Conservation (phyloP, 2,329 filamentous ascomycete species). For the Fusarium avenaceum region DNA sequence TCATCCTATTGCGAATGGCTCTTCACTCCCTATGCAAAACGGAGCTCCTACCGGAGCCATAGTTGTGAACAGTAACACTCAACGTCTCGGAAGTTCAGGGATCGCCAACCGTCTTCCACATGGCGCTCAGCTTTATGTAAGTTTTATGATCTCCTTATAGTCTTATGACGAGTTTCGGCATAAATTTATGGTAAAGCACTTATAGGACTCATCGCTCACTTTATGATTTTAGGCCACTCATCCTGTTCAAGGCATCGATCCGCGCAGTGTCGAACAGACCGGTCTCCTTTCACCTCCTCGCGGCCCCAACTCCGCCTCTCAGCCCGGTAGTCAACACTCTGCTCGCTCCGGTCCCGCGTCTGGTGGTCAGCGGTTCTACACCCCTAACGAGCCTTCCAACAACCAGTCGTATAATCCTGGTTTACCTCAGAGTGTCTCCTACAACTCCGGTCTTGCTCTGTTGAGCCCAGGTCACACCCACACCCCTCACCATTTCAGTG, state of each 20-base stretch:
- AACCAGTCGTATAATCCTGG: constrained; percentile 15
- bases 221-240: constrained; percentile 7
- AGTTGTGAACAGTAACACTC: not conserved
- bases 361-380: constrained; percentile 29
- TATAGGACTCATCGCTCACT: constrained; percentile 15
- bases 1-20: constrained; percentile 5
- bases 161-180: not conserved
- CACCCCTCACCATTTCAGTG: constrained; percentile 35
- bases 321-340: constrained; percentile 9
- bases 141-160: not conserved
- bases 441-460: constrained; percentile 23
- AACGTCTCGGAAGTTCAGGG: constrained; percentile 6
- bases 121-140: constrained; percentile 29
- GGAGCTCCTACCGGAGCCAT: not conserved
- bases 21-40: not conserved
- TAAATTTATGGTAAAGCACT: not conserved
- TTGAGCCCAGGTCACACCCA: constrained; percentile 36
- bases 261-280: constrained; percentile 1
- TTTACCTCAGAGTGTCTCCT: constrained; percentile 36
- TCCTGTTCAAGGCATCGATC: not conserved
- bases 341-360: constrained; percentile 4
- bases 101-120: constrained; percentile 19
- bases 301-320: constrained; percentile 6
- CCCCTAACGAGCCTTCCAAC: constrained; percentile 18
- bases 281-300: constrained; percentile 21